Conservation (phyloP, 805 yeast species). For the Starmerella gropengiesseri region DNA sequence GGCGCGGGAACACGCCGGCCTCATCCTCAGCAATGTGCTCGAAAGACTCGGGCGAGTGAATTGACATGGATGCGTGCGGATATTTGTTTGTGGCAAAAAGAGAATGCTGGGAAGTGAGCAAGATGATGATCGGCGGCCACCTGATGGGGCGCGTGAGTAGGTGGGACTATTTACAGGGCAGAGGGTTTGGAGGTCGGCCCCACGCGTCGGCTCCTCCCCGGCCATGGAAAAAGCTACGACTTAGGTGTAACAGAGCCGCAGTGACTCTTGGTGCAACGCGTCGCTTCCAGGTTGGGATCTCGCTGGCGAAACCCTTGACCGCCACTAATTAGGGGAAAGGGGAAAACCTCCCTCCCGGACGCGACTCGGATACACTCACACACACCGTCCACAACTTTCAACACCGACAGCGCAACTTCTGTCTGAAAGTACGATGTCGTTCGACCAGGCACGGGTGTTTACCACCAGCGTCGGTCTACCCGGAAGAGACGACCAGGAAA, state of each 20-base stretch:
- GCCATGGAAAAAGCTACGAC: neutral
- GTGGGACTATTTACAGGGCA: neutral
- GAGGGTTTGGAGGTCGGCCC: too few relatives aligned
- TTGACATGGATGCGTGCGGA: neutral
- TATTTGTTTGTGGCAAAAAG: conserved; percentile 1
- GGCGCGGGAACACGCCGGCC: conserved; percentile 10
- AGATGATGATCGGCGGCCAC: neutral
- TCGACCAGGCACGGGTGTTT: conserved; percentile 31
- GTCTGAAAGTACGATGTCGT: conserved; percentile 28
- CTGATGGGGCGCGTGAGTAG: neutral
- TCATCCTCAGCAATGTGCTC: conserved; percentile 8
- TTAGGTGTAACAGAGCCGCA: too few relatives aligned
- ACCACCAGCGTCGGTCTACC: conserved; percentile 66
- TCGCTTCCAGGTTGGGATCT: conserved; percentile 3
- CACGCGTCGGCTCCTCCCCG: too few relatives aligned
- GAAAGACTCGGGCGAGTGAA: conserved; percentile 14
- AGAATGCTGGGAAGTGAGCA: neutral
- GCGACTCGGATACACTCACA: neutral
- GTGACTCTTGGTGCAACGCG: conserved; percentile 3
- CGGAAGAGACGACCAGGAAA: conserved; percentile 44
- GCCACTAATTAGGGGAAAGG: conserved; percentile 1
- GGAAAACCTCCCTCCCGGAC: too few relatives aligned
- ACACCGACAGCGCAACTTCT: neutral
- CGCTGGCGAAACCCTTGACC: conserved; percentile 1
- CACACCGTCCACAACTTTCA: neutral